phyloP scores from a whole-genome alignment of 805 yeast species.

The Candida pseudofarinosa region DNA sequence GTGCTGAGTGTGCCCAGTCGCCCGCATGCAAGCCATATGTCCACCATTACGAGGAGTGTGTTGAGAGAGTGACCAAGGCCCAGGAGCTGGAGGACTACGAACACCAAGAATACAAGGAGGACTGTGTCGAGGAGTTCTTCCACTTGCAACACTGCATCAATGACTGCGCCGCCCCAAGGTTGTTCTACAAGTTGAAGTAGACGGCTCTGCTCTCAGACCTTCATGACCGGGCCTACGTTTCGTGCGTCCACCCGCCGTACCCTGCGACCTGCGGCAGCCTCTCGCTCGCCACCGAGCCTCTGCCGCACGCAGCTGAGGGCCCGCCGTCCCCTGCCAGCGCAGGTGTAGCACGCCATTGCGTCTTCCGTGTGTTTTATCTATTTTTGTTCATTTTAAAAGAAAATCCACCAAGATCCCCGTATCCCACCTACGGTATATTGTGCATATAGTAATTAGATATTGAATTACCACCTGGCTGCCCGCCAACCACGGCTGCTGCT shows the following conservation, averaged over 20 bases:
- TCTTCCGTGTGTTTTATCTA: background rate
- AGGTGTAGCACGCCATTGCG: background rate
- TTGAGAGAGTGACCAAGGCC: slow-evolving; percentile 88
- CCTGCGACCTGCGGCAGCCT: background rate
- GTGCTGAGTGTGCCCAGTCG: slow-evolving; percentile 62
- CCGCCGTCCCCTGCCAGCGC: background rate
- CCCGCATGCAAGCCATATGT: slow-evolving; percentile 65
- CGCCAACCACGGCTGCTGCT: background rate
- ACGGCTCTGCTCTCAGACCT: slow-evolving; percentile 1
- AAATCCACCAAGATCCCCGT: background rate
- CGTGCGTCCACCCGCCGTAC: background rate
- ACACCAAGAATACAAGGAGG: slow-evolving; percentile 81
- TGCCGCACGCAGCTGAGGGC: background rate
- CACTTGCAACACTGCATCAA: slow-evolving; percentile 92
- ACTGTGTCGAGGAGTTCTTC: slow-evolving; percentile 97
- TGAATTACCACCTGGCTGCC: background rate
- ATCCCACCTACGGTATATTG: slow-evolving; percentile 4
- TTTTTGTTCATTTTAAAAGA: slow-evolving; percentile 1
- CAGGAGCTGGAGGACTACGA: slow-evolving; percentile 82
- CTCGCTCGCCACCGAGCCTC: background rate
- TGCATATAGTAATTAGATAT: slow-evolving; percentile 9
- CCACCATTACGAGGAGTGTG: slow-evolving; percentile 93
- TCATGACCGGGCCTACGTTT: background rate
- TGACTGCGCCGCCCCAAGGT: slow-evolving; percentile 86
- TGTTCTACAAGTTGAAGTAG: slow-evolving; percentile 82